A percentile compares a stretch with the other conserved stretches of the same genome.
These are phyloP conservation scores for Hyphopichia pseudoburtonii DNA, from an alignment of 1,139 yeast species.

Conservation along the genomic window DNA sequence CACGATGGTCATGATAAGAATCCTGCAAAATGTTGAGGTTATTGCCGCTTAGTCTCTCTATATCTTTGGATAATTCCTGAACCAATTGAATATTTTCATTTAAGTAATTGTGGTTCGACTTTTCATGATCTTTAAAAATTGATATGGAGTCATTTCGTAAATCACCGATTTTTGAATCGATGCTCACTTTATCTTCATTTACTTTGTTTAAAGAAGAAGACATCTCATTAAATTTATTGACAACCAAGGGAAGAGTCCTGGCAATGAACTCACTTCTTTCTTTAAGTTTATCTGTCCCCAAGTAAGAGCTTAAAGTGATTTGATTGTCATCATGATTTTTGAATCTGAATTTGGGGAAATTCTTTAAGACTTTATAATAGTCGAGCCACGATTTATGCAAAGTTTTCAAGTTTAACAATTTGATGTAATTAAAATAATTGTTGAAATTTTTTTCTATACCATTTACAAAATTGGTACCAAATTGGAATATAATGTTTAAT, in stretches of 20 bases:
- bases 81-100: neutral
- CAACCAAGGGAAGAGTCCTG: constrained; percentile 28
- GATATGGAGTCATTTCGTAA: constrained; percentile 36
- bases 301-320: constrained; percentile 20
- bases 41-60: constrained; percentile 1
- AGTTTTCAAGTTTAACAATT: constrained; percentile 46
- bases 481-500: constrained; percentile 57
- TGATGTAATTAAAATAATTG: constrained; percentile 47
- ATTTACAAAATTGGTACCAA: constrained; percentile 50
- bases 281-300: constrained; percentile 26
- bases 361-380: constrained; percentile 39
- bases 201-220: constrained; percentile 28
- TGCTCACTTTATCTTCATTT: constrained; percentile 24
- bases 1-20: constrained; percentile 17
- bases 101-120: neutral
- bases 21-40: constrained; percentile 7
- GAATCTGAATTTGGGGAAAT: constrained; percentile 30
- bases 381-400: constrained; percentile 49
- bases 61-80: constrained; percentile 4
- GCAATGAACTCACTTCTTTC: constrained; percentile 23
- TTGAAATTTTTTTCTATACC: constrained; percentile 55
- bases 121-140: constrained; percentile 23
- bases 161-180: constrained; percentile 34
- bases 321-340: constrained; percentile 12
- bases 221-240: constrained; percentile 41